Base-by-base conservation (phyloP, 805 yeast species). In the Kluyveromyces lactis region DNA sequence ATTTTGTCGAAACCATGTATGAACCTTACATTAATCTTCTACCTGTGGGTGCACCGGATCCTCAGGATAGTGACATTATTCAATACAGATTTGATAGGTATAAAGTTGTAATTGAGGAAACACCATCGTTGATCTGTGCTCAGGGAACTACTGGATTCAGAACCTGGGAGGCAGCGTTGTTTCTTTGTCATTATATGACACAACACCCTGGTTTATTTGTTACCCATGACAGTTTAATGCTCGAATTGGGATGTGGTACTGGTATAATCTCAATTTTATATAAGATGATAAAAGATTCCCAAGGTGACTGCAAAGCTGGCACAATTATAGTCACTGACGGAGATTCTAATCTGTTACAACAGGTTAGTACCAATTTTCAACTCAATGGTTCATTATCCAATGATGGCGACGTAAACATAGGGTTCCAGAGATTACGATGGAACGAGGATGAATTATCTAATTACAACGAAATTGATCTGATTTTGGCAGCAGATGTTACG, bases 151-250 rank as follows among this genome's bases (percentile, higher is more conserved):
- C 97, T 0, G 97, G 97, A 0, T 62, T 77, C 40, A 66, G 97
- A 30, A 90, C 97, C 0, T 89, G 97, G 97, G 96, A 86, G 53
- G 97, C 95, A 2, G 82, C 95, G 0, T 48, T 84, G 5, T 85
- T 67, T 39, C 60, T 90, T 6, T 64, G 81, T 1, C 69, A 77
- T 28, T 81, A 63, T 48, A 48, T 84, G 12, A 46, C 64, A 1
- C 37, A 44, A 19, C 26, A 42, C 21, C 43, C 19, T 13, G 24
- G 24, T 7, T 18, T 18, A 10, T 31, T 31, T 32, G 32, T 18
- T n/a, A 6, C 8, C 9, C 28, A 21, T 17, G 10, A 29, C 18
- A 29, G 18, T 10, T 13, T 21, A 26, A 62, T 83, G 0, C 54
- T 85, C 9, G 97, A 89, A 51, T 56, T 89, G 18, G 97, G 97